phyloP scores from a whole-genome alignment of 2,329 filamentous ascomycete species.

The Xylariaceae sp. region DNA sequence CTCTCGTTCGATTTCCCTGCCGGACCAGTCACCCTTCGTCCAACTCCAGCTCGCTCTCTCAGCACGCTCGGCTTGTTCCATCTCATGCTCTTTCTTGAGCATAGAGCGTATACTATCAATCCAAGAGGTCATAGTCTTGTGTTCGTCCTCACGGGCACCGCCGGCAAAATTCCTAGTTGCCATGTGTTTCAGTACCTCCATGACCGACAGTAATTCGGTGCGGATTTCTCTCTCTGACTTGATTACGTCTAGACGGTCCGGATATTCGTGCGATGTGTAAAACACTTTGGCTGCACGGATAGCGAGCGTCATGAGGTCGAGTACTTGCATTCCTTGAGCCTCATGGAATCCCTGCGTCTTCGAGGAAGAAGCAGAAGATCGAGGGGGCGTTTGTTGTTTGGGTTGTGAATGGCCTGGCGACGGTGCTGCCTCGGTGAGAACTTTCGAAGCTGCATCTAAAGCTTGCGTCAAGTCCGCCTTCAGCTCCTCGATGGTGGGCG shows the following conservation, averaged over 20 bases:
- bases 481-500: constrained; percentile 80
- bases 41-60: constrained; percentile 79
- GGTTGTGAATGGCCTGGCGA: constrained; percentile 14
- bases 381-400: constrained; percentile 8
- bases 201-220: constrained; percentile 78
- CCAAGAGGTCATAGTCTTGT: constrained; percentile 76
- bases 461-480: constrained; percentile 60
- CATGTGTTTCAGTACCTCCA: constrained; percentile 92
- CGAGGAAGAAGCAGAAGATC: constrained; percentile 26
- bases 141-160: constrained; percentile 79
- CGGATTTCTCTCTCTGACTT: constrained; percentile 86
- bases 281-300: constrained; percentile 95
- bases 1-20: constrained; percentile 76
- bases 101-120: constrained; percentile 76
- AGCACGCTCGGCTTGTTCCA: constrained; percentile 71
- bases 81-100: constrained; percentile 73
- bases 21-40: constrained; percentile 77
- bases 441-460: constrained; percentile 48
- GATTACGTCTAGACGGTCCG: constrained; percentile 82
- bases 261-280: constrained; percentile 89
- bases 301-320: constrained; percentile 92
- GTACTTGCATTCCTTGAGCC: constrained; percentile 86
- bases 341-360: constrained; percentile 74
- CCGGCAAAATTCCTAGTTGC: constrained; percentile 83
- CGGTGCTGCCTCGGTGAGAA: constrained; percentile 64